phyloP scores from a whole-genome alignment of 805 yeast genomes.

The Hemisphaericaspora nanyangensis region DNA sequence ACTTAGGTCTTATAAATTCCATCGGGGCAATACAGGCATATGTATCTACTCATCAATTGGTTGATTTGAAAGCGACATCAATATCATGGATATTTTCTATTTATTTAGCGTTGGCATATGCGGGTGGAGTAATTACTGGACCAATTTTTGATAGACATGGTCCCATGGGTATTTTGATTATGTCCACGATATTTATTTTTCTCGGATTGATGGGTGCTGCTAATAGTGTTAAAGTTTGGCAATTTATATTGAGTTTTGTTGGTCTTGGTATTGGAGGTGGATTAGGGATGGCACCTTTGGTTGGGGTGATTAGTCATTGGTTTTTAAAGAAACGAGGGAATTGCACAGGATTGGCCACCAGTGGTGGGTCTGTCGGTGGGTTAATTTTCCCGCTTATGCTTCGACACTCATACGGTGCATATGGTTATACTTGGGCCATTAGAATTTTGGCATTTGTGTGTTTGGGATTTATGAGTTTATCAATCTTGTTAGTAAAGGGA shows the following conservation, averaged over 20 bases:
- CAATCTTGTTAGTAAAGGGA: conserved; percentile 24
- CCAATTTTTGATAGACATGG: conserved; percentile 65
- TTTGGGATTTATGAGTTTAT: conserved; percentile 21
- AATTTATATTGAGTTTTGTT: conserved; percentile 57
- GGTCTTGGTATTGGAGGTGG: conserved; percentile 59
- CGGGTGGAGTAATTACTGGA: conserved; percentile 51
- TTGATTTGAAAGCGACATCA: conserved; percentile 39
- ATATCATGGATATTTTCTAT: conserved; percentile 67
- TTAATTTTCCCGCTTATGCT: conserved; percentile 54
- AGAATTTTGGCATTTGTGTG: conserved; percentile 40
- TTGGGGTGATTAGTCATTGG: conserved; percentile 66
- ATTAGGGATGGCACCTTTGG: conserved; percentile 55
- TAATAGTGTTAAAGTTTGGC: conserved; percentile 50
- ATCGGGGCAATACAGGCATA: conserved; percentile 63
- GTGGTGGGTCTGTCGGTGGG: conserved; percentile 71
- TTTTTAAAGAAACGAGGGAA: conserved; percentile 53
- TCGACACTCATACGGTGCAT: conserved; percentile 37
- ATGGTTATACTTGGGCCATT: conserved; percentile 60
- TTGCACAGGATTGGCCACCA: conserved; percentile 55
- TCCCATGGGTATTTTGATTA: conserved; percentile 37
- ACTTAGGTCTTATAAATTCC: conserved; percentile 55
- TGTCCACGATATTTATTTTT: conserved; percentile 41
- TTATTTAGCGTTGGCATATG: conserved; percentile 45
- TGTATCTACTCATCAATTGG: conserved; percentile 52
- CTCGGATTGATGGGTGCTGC: conserved; percentile 56